phyloP scores from a whole-genome alignment of 169 alveolate species.

The Cytauxzoon felis region DNA sequence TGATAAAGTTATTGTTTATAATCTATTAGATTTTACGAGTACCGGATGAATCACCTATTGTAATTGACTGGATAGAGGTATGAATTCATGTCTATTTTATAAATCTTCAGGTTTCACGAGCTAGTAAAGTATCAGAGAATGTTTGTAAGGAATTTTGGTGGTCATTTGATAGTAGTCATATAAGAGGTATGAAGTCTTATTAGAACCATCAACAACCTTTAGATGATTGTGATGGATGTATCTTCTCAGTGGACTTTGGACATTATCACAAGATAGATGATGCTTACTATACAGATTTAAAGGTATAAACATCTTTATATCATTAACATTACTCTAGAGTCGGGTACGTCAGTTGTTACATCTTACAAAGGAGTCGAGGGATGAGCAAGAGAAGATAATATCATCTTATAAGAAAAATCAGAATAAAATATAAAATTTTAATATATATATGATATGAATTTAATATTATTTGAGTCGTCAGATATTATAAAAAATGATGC shows the following conservation, averaged over 20 bases:
- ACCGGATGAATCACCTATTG: conserved; percentile 11
- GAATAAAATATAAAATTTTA: neutral
- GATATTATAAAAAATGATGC: conserved; percentile 22
- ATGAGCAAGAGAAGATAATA: conserved; percentile 9
- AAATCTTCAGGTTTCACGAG: conserved; percentile 29
- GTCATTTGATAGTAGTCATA: conserved; percentile 41
- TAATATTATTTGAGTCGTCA: conserved; percentile 13
- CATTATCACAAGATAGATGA: conserved; percentile 31
- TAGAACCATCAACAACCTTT: neutral
- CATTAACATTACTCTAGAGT: conserved; percentile 4
- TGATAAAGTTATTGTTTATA: neutral
- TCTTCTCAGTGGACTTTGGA: conserved; percentile 10
- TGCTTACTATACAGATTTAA: conserved; percentile 21
- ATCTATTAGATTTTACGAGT: conserved; percentile 5
- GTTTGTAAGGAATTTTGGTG: conserved; percentile 53
- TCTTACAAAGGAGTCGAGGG: neutral
- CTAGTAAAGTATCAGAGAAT: conserved; percentile 12
- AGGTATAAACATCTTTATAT: neutral
- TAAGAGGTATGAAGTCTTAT: conserved; percentile 10
- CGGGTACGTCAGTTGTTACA: conserved; percentile 19
- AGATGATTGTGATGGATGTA: conserved; percentile 33
- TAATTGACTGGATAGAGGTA: conserved; percentile 43
- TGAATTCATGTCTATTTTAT: neutral
- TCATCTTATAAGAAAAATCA: neutral
- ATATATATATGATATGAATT: conserved; percentile 31